Conservation (phyloP, 495 filamentous ascomycete species). For the Podospora australis region DNA sequence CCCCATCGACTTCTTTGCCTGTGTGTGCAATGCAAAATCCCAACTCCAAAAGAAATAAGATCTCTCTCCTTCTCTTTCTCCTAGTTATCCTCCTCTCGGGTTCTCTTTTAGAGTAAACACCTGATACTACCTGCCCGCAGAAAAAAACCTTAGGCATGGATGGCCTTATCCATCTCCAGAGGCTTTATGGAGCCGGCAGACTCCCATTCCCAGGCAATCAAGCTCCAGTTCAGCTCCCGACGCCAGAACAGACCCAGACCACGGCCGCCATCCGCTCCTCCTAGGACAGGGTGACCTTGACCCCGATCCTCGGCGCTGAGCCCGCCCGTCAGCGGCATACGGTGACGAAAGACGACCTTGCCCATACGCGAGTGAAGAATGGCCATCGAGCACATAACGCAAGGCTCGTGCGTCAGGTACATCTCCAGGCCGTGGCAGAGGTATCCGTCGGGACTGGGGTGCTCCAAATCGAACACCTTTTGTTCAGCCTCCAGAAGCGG, state of each 20-base stretch:
- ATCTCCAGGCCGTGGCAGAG: constrained; percentile 87
- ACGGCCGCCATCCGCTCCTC: constrained; percentile 38
- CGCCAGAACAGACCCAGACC: constrained; percentile 89
- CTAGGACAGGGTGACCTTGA: constrained; percentile 22
- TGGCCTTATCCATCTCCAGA: constrained; percentile 28
- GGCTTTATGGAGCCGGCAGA: constrained; percentile 27
- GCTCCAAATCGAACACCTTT: constrained; percentile 36
- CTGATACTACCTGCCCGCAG: background rate
- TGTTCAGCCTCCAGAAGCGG: constrained; percentile 37
- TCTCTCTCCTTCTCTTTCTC: too few species aligned
- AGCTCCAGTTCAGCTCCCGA: constrained; percentile 88
- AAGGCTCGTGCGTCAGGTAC: constrained; percentile 90
- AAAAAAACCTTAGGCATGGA: constrained; percentile 39
- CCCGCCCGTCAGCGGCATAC: constrained; percentile 56
- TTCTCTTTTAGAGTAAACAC: too few species aligned
- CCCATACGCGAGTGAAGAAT: constrained; percentile 86
- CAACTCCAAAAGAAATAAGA: too few species aligned
- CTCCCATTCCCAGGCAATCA: constrained; percentile 77
- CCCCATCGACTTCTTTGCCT: constrained; percentile 30
- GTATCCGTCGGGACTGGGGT: constrained; percentile 64
- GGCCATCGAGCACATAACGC: constrained; percentile 94
- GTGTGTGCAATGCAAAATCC: constrained; percentile 1
- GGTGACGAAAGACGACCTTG: constrained; percentile 66
- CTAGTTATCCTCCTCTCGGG: too few species aligned
- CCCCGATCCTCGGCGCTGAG: constrained; percentile 46